Percentiles rank a stretch among this genome's conserved stretches.
These are phyloP conservation scores for Halocafeteria seosinensis DNA, from an alignment of 108 stramenopile species.

Conservation along the genomic window DNA sequence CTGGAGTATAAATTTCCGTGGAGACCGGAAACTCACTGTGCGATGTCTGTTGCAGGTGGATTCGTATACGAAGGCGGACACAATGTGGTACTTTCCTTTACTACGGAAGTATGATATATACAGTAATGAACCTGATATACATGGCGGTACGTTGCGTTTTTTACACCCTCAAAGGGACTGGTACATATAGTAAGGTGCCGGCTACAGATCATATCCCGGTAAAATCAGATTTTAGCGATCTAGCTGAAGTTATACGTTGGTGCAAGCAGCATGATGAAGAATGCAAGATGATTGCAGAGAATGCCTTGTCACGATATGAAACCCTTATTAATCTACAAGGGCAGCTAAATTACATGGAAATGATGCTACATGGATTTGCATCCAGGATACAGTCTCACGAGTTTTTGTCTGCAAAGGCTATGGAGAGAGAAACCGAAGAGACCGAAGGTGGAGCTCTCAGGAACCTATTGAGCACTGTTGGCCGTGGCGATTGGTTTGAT, in stretches of 20 bases:
- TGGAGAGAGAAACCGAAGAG: no score
- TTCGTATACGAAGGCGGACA: slow-evolving; percentile 50
- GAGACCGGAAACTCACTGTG: slow-evolving; percentile 24
- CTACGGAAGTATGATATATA: slow-evolving; percentile 53
- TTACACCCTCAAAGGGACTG: no score
- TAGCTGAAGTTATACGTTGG: slow-evolving; percentile 88
- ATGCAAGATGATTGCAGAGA: slow-evolving; percentile 53
- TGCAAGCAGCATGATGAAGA: slow-evolving; percentile 81
- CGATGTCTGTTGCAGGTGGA: no score
- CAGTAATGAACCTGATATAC: not conserved
- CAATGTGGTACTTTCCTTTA: slow-evolving; percentile 97
- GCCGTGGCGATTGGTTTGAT: no score
- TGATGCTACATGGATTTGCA: slow-evolving; percentile 56
- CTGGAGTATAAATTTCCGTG: no score
- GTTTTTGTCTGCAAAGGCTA: not conserved
- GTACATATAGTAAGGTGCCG: slow-evolving; percentile 35
- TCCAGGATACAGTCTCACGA: slow-evolving; percentile 32
- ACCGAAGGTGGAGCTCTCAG: no score
- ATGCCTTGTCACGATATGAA: slow-evolving; percentile 24
- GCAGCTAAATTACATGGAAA: slow-evolving; percentile 77
- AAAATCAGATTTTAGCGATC: slow-evolving; percentile 74
- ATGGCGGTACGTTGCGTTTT: not conserved
- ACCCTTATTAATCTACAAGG: slow-evolving; percentile 37
- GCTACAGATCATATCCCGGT: slow-evolving; percentile 97
- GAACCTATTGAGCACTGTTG: no score